Evolutionary conservation across 768 basidiomycete species (phyloP).

Genomic region (Amanita inopinata): DNA sequence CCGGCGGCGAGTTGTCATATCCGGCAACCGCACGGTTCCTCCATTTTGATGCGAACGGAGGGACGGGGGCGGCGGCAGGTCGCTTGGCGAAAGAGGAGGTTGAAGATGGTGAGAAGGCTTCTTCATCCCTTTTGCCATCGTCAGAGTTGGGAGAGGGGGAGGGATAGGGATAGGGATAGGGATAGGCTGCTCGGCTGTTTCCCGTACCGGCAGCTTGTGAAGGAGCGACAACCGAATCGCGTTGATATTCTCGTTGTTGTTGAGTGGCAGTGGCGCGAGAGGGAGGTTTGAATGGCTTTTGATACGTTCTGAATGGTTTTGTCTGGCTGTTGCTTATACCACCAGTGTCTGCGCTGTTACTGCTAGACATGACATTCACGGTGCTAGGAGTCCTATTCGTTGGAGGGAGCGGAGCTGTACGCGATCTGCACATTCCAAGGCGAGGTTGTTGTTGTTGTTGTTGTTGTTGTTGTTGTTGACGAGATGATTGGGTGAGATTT

Average conservation of each 20-base stretch:
- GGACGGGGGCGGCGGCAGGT: too few relatives aligned
- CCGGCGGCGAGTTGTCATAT: slow-evolving; percentile 2
- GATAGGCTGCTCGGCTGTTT: slow-evolving; percentile 2
- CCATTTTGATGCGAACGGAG: too few relatives aligned
- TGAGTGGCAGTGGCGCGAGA: background rate
- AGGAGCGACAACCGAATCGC: background rate
- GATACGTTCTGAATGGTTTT: background rate
- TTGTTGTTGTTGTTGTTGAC: too few relatives aligned
- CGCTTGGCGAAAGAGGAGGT: too few relatives aligned
- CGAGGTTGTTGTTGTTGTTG: background rate
- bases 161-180: slow-evolving; percentile 3
- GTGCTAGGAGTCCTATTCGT: too few relatives aligned
- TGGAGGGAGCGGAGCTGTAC: background rate
- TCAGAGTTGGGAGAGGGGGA: slow-evolving; percentile 4
- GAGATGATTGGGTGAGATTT: background rate
- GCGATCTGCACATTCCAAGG: slow-evolving; percentile 4
- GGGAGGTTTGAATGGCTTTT: slow-evolving; percentile 5
- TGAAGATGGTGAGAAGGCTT: background rate
- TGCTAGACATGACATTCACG: background rate
- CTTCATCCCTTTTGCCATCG: background rate
- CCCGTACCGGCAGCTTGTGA: background rate
- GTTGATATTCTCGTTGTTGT: background rate
- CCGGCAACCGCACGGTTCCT: too few relatives aligned
- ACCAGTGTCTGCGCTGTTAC: background rate
- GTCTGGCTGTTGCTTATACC: background rate